These are phyloP conservation scores for Fusarium equiseti DNA, from an alignment of 2,329 filamentous ascomycete species.

Conservation along the genomic window DNA sequence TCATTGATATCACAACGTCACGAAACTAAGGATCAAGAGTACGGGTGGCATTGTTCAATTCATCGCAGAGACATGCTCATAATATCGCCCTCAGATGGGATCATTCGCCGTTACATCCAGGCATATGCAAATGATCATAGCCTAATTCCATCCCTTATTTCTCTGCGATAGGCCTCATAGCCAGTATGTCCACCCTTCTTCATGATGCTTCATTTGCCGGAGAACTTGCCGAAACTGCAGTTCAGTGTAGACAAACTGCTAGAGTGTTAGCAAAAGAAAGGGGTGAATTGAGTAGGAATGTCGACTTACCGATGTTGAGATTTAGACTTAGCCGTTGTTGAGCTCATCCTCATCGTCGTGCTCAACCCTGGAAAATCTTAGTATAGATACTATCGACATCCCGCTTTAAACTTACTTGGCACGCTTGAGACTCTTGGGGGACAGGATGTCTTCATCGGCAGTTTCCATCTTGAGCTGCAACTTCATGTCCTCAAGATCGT, in stretches of 20 bases:
- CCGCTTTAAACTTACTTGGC: slow-evolving; percentile 31
- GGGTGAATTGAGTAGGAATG: neutral
- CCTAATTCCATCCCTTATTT: slow-evolving; percentile 16
- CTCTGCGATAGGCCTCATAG: slow-evolving; percentile 19
- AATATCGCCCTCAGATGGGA: slow-evolving; percentile 34
- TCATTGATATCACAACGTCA: neutral
- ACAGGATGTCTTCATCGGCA: slow-evolving; percentile 15
- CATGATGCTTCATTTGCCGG: neutral
- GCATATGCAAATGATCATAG: slow-evolving; percentile 27
- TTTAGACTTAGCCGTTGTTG: slow-evolving; percentile 18
- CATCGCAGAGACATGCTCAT: slow-evolving; percentile 30
- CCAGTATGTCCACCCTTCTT: slow-evolving; percentile 1
- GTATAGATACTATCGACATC: slow-evolving; percentile 22
- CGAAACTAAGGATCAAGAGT: neutral
- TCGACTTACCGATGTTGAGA: slow-evolving; percentile 7
- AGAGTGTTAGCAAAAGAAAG: neutral
- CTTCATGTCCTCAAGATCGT: slow-evolving; percentile 43
- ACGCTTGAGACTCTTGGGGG: slow-evolving; percentile 44
- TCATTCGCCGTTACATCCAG: slow-evolving; percentile 16
- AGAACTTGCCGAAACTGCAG: neutral
- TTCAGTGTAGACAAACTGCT: neutral
- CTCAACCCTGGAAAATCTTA: slow-evolving; percentile 26
- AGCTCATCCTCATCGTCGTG: slow-evolving; percentile 16
- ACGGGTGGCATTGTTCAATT: slow-evolving; percentile 16
- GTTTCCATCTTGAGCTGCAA: slow-evolving; percentile 48